Conservation (phyloP, 1,139 yeast genomes). For the Chernovozyma aurita region DNA sequence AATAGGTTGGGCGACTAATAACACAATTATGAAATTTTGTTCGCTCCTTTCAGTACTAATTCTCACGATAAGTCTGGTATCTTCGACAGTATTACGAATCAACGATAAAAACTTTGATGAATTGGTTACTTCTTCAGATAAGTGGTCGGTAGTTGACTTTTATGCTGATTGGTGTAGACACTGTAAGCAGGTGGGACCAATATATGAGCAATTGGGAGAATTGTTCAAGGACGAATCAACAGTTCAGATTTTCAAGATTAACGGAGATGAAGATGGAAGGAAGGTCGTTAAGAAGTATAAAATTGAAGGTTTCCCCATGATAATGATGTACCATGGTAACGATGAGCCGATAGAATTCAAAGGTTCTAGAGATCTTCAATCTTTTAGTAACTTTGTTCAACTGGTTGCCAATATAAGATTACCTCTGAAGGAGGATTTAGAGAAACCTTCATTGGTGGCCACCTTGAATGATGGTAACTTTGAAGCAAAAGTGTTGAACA, state of each 20-base stretch:
- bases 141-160: constrained; percentile 66
- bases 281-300: constrained; percentile 52
- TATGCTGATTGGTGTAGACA: constrained; percentile 83
- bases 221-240: constrained; percentile 42
- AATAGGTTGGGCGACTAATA: too few relatives aligned
- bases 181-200: constrained; percentile 65
- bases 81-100: too few relatives aligned
- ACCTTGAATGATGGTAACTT: constrained; percentile 32
- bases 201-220: constrained; percentile 55
- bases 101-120: constrained; percentile 50
- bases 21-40: too few relatives aligned
- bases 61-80: too few relatives aligned
- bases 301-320: constrained; percentile 62
- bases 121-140: constrained; percentile 50
- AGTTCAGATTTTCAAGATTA: constrained; percentile 55
- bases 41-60: too few relatives aligned
- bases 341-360: constrained; percentile 45
- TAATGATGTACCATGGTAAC: constrained; percentile 51
- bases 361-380: constrained; percentile 44
- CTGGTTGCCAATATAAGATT: constrained; percentile 28
- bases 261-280: constrained; percentile 62
- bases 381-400: constrained; percentile 45
- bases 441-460: constrained; percentile 15
- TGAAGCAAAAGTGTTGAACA: constrained; percentile 28
- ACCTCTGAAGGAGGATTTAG: constrained; percentile 12